A percentile compares a stretch with the other conserved stretches of the same genome.
phyloP scores from a whole-genome alignment of 2,329 filamentous ascomycete species.

The Cladophialophora bantiana region DNA sequence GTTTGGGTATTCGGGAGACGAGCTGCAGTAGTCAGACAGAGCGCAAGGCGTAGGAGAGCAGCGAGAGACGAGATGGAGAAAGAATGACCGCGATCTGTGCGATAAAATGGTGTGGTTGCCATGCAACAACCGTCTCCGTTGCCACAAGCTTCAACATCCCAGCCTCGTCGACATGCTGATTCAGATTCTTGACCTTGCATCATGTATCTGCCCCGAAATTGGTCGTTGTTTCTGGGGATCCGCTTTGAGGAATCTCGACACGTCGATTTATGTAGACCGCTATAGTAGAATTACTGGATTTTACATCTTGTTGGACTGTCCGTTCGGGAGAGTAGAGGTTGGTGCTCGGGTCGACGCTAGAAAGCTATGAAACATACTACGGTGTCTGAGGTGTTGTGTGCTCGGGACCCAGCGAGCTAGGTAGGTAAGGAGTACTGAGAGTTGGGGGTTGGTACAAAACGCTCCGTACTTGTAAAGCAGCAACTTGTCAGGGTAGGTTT shows the following conservation, averaged over 20 bases:
- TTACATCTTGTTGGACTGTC: too few species aligned
- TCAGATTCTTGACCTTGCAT: background rate
- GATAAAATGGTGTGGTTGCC: background rate
- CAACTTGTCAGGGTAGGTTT: background rate
- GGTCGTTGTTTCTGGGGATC: background rate
- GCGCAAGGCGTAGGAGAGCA: background rate
- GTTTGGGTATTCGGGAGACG: background rate
- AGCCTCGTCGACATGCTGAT: background rate
- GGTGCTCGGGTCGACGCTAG: too few species aligned
- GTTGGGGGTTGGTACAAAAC: too few species aligned
- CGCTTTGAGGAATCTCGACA: background rate
- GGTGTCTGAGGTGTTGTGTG: too few species aligned
- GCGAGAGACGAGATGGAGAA: background rate
- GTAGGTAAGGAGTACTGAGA: too few species aligned
- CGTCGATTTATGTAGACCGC: background rate
- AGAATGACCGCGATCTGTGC: constrained; percentile 15
- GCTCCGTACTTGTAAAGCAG: too few species aligned
- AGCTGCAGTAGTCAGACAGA: background rate
- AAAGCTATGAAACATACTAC: too few species aligned
- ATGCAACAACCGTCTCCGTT: background rate
- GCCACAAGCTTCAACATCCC: background rate
- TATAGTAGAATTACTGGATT: background rate
- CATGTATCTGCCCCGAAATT: background rate
- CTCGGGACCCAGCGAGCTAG: too few species aligned
- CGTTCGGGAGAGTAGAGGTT: too few species aligned